phyloP scores from a whole-genome alignment of 306 rosid species.

The Castanea crenata region DNA sequence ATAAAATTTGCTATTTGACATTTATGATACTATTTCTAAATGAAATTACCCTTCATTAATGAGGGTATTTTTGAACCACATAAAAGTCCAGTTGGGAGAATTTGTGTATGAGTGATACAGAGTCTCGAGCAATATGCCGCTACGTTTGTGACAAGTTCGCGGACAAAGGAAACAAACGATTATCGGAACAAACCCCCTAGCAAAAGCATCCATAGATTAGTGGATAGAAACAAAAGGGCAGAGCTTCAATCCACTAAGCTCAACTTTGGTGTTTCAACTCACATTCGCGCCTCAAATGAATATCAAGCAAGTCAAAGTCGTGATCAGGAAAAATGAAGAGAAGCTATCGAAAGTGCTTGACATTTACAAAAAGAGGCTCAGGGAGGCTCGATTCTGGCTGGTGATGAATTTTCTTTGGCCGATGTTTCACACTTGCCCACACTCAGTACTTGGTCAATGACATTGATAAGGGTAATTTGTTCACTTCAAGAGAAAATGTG shows the following conservation, averaged over 20 bases:
- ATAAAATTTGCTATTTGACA: too few species aligned
- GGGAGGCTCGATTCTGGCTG: slow-evolving; percentile 55
- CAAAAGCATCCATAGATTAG: slow-evolving; percentile 70
- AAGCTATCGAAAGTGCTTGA: slow-evolving; percentile 66
- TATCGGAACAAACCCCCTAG: slow-evolving; percentile 62
- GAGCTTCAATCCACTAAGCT: slow-evolving; percentile 68
- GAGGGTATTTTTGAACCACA: too few species aligned
- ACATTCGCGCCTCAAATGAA: slow-evolving; percentile 80
- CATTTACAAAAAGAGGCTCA: slow-evolving; percentile 60
- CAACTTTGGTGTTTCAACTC: slow-evolving; percentile 69
- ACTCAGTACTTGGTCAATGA: slow-evolving; percentile 41
- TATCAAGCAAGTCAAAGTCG: slow-evolving; percentile 52
- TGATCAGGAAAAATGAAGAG: slow-evolving; percentile 47
- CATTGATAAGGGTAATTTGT: slow-evolving; percentile 35
- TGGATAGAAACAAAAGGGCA: slow-evolving; percentile 85
- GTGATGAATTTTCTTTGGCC: slow-evolving; percentile 73
- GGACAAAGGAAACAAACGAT: slow-evolving; percentile 51
- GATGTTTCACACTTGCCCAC: slow-evolving; percentile 85
- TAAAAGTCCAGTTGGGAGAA: neutral
- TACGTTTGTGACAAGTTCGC: slow-evolving; percentile 69
- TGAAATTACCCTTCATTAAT: too few species aligned
- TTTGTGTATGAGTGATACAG: slow-evolving; percentile 25
- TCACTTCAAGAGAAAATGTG: slow-evolving; percentile 49
- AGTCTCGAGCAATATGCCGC: slow-evolving; percentile 75
- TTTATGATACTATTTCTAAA: neutral